A percentile compares a stretch with the other conserved stretches of the same genome.
Conservation (phyloP, 768 basidiomycete species). For the Tulasnella sp. region DNA sequence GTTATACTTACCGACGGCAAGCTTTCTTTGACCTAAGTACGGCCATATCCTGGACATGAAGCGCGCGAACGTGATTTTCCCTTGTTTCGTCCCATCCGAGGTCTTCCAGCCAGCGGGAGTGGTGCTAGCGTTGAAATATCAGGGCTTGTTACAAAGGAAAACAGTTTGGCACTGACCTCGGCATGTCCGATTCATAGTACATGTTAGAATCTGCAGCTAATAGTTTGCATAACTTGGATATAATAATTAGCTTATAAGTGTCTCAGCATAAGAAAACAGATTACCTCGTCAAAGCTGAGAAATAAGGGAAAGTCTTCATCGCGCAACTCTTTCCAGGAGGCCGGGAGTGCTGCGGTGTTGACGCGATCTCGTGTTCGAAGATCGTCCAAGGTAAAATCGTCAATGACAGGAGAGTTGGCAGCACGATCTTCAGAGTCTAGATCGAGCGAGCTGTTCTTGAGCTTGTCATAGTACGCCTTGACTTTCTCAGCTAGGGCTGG, state of each 20-base stretch:
- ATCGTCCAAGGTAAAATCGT: constrained; percentile 19
- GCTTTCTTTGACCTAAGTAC: constrained; percentile 53
- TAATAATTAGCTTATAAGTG: neutral
- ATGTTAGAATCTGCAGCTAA: constrained; percentile 50
- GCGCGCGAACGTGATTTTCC: constrained; percentile 49
- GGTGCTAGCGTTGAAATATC: neutral
- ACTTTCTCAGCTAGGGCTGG: constrained; percentile 33
- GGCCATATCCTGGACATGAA: constrained; percentile 63
- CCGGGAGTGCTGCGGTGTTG: constrained; percentile 9
- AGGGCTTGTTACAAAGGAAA: neutral
- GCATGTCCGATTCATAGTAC: neutral
- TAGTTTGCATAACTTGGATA: constrained; percentile 49
- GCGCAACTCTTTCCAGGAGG: constrained; percentile 3
- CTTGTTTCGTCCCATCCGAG: neutral
- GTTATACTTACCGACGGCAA: constrained; percentile 48
- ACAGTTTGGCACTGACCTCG: neutral
- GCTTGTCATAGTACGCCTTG: constrained; percentile 27
- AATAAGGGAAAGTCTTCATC: constrained; percentile 36
- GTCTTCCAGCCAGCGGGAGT: neutral
- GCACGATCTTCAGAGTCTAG: neutral
- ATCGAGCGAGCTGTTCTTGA: constrained; percentile 14
- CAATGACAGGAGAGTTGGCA: neutral
- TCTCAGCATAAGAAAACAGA: neutral
- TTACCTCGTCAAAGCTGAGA: constrained; percentile 34
- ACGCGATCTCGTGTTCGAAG: neutral